Conservation (phyloP, 2,329 filamentous ascomycete species). For the Penicillium sp. region DNA sequence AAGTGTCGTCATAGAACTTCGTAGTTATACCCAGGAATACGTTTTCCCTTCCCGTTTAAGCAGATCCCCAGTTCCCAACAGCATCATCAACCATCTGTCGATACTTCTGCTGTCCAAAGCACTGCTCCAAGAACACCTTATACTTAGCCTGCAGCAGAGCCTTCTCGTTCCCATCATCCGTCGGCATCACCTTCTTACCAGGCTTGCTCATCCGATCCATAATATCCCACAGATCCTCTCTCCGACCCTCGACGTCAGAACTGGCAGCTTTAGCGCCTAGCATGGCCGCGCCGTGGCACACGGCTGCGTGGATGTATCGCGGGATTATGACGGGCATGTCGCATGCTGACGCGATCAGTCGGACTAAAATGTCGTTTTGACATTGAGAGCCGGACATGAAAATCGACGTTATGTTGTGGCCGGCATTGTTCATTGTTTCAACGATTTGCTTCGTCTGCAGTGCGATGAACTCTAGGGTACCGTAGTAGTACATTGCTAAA, state of each 20-base stretch:
- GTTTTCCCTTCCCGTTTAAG: neutral
- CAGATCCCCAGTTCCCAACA: conserved; percentile 51
- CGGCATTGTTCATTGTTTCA: conserved; percentile 87
- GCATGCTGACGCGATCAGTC: conserved; percentile 87
- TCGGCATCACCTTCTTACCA: conserved; percentile 80
- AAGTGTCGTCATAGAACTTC: neutral
- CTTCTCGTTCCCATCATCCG: conserved; percentile 74
- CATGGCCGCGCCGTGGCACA: conserved; percentile 98
- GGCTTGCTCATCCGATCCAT: conserved; percentile 98
- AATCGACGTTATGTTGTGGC: conserved; percentile 86
- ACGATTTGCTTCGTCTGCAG: conserved; percentile 96
- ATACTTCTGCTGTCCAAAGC: conserved; percentile 81
- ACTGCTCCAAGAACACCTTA: conserved; percentile 93
- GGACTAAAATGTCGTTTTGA: conserved; percentile 92
- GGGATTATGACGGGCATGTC: conserved; percentile 93
- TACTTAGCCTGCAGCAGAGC: conserved; percentile 87
- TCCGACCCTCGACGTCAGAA: conserved; percentile 74
- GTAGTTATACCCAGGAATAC: neutral
- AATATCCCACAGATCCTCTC: conserved; percentile 90
- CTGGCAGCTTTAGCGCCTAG: conserved; percentile 96
- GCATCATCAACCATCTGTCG: conserved; percentile 76
- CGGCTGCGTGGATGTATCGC: conserved; percentile 90
- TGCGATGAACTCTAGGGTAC: conserved; percentile 96
- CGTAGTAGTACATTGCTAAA: conserved; percentile 91
- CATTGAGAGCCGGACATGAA: conserved; percentile 99